phyloP scores from a whole-genome alignment of 768 basidiomycete species.

The Cystofilobasidium ferigula region DNA sequence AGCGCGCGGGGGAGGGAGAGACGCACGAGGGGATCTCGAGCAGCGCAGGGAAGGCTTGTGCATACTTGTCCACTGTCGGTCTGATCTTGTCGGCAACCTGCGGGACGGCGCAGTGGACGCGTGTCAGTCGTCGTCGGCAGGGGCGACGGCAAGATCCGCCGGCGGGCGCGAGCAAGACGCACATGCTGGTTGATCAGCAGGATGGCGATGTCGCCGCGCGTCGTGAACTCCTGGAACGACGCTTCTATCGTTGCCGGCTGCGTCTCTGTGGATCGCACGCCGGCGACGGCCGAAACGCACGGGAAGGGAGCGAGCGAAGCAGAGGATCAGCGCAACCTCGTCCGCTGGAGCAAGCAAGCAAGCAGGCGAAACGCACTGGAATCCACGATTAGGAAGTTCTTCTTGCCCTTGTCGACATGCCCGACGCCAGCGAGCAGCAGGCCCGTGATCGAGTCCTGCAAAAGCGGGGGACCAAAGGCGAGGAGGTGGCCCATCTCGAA shows the following conservation, averaged over 20 bases:
- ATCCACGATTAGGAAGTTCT: constrained; percentile 96
- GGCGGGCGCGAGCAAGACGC: constrained; percentile 38
- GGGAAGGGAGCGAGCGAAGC: background rate
- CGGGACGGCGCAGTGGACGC: background rate
- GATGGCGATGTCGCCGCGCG: constrained; percentile 89
- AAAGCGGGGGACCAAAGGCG: background rate
- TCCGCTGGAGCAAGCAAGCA: background rate
- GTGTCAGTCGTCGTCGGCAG: no score
- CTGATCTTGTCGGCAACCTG: constrained; percentile 96
- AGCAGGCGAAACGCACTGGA: constrained; percentile 52
- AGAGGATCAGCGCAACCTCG: background rate
- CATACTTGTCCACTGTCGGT: constrained; percentile 85
- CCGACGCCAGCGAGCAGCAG: constrained; percentile 89
- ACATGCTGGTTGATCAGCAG: constrained; percentile 98
- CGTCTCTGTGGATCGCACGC: constrained; percentile 54
- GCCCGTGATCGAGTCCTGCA: constrained; percentile 91
- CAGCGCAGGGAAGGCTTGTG: constrained; percentile 88
- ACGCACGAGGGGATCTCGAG: constrained; percentile 92
- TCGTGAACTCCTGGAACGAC: constrained; percentile 86
- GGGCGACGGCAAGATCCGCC: background rate
- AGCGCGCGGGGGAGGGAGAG: background rate
- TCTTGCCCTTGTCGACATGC: constrained; percentile 80
- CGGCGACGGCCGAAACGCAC: background rate
- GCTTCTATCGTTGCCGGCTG: constrained; percentile 79
- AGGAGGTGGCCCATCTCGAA: background rate